Evolutionary conservation across 1,284 basidiomycete species (phyloP).

Genomic region (Trichosporon ovoides): DNA sequence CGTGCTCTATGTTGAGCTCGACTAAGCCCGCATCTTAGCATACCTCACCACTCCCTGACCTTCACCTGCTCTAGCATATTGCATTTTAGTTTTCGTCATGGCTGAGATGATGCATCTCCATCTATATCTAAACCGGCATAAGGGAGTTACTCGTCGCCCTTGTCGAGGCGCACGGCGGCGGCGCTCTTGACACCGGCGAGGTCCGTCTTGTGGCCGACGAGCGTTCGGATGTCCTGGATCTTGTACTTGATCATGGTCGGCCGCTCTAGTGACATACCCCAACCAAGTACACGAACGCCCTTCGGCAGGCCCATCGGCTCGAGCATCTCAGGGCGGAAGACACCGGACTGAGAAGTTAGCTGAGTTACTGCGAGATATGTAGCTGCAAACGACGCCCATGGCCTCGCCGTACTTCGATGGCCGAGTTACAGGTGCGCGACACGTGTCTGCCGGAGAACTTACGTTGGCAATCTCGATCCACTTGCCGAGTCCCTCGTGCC

Average conservation of each 20-base stretch:
- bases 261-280: slow-evolving; percentile 90
- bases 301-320: slow-evolving; percentile 98
- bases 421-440: too few relatives aligned
- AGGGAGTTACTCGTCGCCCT: slow-evolving; percentile 40
- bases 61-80: background rate
- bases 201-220: slow-evolving; percentile 95
- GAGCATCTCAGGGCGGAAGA: slow-evolving; percentile 99
- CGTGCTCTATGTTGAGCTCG: slow-evolving; percentile 55
- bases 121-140: background rate
- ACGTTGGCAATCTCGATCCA: slow-evolving; percentile 81
- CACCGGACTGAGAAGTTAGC: slow-evolving; percentile 67
- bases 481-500: slow-evolving; percentile 87
- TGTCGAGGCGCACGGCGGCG: slow-evolving; percentile 75
- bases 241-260: slow-evolving; percentile 98
- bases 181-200: slow-evolving; percentile 83
- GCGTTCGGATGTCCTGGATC: slow-evolving; percentile 92
- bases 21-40: background rate
- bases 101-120: background rate
- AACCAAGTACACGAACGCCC: slow-evolving; percentile 95
- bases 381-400: too few relatives aligned
- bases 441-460: too few relatives aligned
- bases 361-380: too few relatives aligned
- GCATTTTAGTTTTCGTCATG: background rate
- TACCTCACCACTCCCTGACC: background rate
- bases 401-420: too few relatives aligned